phyloP scores from a whole-genome alignment of 2,329 filamentous ascomycete species.

The Penicillium decumbens region DNA sequence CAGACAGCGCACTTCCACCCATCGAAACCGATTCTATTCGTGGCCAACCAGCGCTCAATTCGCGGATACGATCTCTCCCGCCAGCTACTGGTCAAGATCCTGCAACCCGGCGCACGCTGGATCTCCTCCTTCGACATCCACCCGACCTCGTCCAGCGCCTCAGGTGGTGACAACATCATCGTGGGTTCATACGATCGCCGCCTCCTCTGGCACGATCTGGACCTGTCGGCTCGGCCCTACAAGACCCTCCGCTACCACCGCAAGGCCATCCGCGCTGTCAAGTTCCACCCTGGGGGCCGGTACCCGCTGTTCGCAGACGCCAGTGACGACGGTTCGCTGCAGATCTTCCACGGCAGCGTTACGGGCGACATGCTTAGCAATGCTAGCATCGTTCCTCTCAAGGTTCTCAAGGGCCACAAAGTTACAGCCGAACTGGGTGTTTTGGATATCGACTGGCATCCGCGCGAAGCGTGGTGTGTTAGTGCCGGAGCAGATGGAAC shows the following conservation, averaged over 20 bases:
- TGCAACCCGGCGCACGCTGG: conserved; percentile 90
- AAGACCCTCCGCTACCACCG: conserved; percentile 94
- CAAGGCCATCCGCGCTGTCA: conserved; percentile 84
- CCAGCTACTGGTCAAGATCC: conserved; percentile 85
- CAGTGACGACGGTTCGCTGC: conserved; percentile 87
- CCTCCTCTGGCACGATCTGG: conserved; percentile 93
- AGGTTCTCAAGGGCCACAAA: conserved; percentile 86
- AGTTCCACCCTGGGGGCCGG: conserved; percentile 72
- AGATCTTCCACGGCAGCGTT: conserved; percentile 96
- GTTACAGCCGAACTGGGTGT: conserved; percentile 82
- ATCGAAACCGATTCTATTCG: conserved; percentile 85
- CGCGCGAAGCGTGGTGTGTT: conserved; percentile 85
- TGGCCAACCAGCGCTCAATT: conserved; percentile 89
- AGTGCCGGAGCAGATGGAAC: conserved; percentile 93
- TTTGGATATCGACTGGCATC: conserved; percentile 94
- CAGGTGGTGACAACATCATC: conserved; percentile 87
- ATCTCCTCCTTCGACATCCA: conserved; percentile 94
- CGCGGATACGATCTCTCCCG: conserved; percentile 89
- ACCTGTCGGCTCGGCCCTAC: conserved; percentile 83
- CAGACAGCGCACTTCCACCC: conserved; percentile 95
- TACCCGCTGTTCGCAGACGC: conserved; percentile 89
- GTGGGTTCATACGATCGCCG: conserved; percentile 92
- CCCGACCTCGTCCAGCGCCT: conserved; percentile 79
- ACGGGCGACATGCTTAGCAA: conserved; percentile 94
- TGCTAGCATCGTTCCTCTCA: conserved; percentile 90